Evolutionary conservation across 2,329 filamentous ascomycete species (phyloP).

Genomic region (Camptophora hylomeconis): DNA sequence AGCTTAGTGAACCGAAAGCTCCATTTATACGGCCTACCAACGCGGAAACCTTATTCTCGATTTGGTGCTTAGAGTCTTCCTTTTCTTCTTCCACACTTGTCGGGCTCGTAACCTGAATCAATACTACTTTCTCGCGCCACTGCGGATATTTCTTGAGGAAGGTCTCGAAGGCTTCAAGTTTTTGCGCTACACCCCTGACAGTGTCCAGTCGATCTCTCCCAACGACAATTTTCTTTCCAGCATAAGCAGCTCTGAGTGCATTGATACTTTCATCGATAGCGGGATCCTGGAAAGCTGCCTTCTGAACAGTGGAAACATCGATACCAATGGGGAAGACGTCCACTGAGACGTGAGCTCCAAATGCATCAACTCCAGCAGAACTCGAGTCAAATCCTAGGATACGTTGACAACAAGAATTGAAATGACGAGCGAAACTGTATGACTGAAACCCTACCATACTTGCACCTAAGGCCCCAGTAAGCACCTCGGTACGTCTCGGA

Average conservation of each 20-base stretch:
- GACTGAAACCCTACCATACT: slow-evolving; percentile 95
- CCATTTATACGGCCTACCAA: slow-evolving; percentile 88
- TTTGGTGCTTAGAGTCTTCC: slow-evolving; percentile 65
- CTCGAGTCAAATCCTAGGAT: slow-evolving; percentile 85
- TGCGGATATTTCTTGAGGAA: slow-evolving; percentile 85
- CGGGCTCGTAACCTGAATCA: slow-evolving; percentile 90
- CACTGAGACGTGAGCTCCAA: slow-evolving; percentile 76
- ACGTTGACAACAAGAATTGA: slow-evolving; percentile 83
- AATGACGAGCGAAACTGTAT: slow-evolving; percentile 88
- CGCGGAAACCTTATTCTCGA: slow-evolving; percentile 79
- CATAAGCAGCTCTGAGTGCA: slow-evolving; percentile 62
- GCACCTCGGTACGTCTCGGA: slow-evolving; percentile 73
- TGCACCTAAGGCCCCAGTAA: slow-evolving; percentile 78
- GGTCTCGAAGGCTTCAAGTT: slow-evolving; percentile 83
- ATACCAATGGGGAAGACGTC: slow-evolving; percentile 94
- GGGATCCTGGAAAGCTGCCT: slow-evolving; percentile 56
- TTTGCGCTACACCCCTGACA: slow-evolving; percentile 87
- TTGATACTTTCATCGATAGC: slow-evolving; percentile 59
- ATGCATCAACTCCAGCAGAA: slow-evolving; percentile 72
- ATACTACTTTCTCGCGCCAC: slow-evolving; percentile 81
- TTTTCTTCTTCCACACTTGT: slow-evolving; percentile 67
- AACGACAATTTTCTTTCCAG: slow-evolving; percentile 89
- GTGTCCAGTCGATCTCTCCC: slow-evolving; percentile 88
- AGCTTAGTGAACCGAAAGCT: slow-evolving; percentile 72
- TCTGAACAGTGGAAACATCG: slow-evolving; percentile 67